Conservation (phyloP, 495 filamentous ascomycete species). For the Trypethelium eluteriae region DNA sequence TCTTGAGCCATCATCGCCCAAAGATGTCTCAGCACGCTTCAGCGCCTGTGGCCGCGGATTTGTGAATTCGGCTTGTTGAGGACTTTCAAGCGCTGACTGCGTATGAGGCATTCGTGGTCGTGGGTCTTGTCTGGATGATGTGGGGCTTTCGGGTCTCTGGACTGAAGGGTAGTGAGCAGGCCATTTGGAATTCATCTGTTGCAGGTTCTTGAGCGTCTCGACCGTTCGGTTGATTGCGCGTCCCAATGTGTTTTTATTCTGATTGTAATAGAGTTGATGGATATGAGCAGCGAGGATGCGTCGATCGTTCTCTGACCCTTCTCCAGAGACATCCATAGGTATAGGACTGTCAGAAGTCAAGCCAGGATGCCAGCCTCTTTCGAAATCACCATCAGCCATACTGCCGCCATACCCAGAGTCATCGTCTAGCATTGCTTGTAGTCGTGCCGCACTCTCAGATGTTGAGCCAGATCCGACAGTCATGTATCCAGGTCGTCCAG, state of each 20-base stretch:
- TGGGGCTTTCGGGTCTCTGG: slow-evolving; percentile 45
- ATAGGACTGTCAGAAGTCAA: slow-evolving; percentile 59
- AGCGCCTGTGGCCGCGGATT: slow-evolving; percentile 46
- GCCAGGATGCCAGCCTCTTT: slow-evolving; percentile 52
- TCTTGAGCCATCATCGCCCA: slow-evolving; percentile 47
- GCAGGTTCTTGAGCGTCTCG: slow-evolving; percentile 70
- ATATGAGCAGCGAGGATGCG: slow-evolving; percentile 61
- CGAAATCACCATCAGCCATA: slow-evolving; percentile 44
- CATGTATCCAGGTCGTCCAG: slow-evolving; percentile 62
- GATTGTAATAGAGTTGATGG: slow-evolving; percentile 70
- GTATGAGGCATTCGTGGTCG: slow-evolving; percentile 38
- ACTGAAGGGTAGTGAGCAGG: slow-evolving; percentile 92
- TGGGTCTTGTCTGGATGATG: slow-evolving; percentile 24
- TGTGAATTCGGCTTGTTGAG: slow-evolving; percentile 30
- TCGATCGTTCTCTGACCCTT: slow-evolving; percentile 51
- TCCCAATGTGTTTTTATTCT: slow-evolving; percentile 75
- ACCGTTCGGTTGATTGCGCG: slow-evolving; percentile 77
- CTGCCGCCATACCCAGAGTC: slow-evolving; percentile 93
- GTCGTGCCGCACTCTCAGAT: slow-evolving; percentile 61
- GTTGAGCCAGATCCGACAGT: slow-evolving; percentile 78
- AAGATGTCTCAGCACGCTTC: slow-evolving; percentile 63
- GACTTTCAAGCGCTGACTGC: slow-evolving; percentile 30
- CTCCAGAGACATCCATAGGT: slow-evolving; percentile 41
- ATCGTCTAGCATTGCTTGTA: slow-evolving; percentile 64
- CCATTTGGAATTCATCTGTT: slow-evolving; percentile 84